phyloP scores from a whole-genome alignment of 2,329 filamentous ascomycete genomes.

The Arthrobotrys entomopaga region DNA sequence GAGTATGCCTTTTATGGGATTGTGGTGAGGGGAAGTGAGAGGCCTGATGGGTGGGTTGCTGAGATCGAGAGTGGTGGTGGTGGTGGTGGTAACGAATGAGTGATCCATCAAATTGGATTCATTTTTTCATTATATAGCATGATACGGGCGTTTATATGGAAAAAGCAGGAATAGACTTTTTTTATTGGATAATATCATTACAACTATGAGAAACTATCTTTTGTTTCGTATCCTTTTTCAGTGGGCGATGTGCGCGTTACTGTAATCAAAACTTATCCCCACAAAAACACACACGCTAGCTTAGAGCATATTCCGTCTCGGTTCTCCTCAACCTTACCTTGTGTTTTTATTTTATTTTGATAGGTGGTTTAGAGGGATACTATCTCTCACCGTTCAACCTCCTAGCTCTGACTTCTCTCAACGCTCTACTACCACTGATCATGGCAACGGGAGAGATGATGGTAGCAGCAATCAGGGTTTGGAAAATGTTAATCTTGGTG shows the following conservation, averaged over 20 bases:
- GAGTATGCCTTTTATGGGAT: slow-evolving; percentile 90
- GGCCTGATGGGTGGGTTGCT: slow-evolving; percentile 91
- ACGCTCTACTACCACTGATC: slow-evolving; percentile 85
- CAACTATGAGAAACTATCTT: slow-evolving; percentile 7
- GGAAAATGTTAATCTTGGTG: slow-evolving; percentile 88
- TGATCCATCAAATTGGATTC: neutral
- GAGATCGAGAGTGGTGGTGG: slow-evolving; percentile 69
- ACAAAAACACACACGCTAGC: slow-evolving; percentile 6
- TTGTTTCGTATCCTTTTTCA: neutral
- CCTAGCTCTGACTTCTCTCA: slow-evolving; percentile 91
- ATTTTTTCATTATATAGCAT: too few species aligned
- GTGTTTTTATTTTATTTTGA: neutral
- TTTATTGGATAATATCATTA: slow-evolving; percentile 28
- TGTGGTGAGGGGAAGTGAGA: slow-evolving; percentile 84
- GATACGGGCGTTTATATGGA: neutral
- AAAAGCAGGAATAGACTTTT: neutral
- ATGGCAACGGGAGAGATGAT: slow-evolving; percentile 77
- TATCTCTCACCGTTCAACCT: slow-evolving; percentile 78
- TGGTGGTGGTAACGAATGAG: slow-evolving; percentile 25
- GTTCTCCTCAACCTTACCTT: neutral
- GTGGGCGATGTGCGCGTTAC: neutral
- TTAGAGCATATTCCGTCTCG: neutral
- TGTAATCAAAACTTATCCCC: slow-evolving; percentile 1
- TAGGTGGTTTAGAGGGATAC: neutral
- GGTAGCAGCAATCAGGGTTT: slow-evolving; percentile 78